Evolutionary conservation across 1,284 basidiomycete genomes (phyloP), one percentile per base, ranked within the genome.

Genomic region (Heterobasidion annosum): DNA sequence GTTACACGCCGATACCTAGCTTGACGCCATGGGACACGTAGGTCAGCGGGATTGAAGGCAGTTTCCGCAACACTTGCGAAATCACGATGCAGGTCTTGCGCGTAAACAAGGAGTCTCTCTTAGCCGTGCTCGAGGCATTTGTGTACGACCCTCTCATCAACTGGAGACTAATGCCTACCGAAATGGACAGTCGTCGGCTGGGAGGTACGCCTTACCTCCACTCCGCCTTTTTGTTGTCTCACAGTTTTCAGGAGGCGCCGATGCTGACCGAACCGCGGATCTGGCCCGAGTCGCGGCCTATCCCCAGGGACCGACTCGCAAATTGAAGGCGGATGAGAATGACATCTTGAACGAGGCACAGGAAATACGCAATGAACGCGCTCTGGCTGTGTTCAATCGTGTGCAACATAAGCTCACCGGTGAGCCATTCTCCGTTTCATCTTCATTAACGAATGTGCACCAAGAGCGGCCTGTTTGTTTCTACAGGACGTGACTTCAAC

Each of bases 21-120:
- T 47, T 34, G 12, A n/a, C 15, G 18, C 12, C 33, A 43, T 54
- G 48, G 34, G 43, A 12, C 25, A 55, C 62, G 44, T 60, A 91
- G 88, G 92, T 94, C 59, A 94, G 93, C 69, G 97, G 97, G 16
- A 96, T 99, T 62, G 93, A 98, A 66, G 97, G 97, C 42, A 97
- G 93, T 63, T 99, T 96, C 81, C 84, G 92, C 64, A 88, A 89
- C 62, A 96, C 93, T 9, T 97, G 93, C 73, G 95, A 98, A 67
- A 96, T 96, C 62, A 93, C 93, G 42, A 99, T 99, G 97, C 81
- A 85, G 57, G 97, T 99, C 6, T 73, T 99, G 57, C 86, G 97
- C 35, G 93, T 92, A 57, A 99, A 99, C 76, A 94, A 96, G 71
- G 97, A 99, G 70, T 96, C 93, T 15, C 79, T 99, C 56, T 91